Conservation (phyloP, 2,329 filamentous ascomycete genomes). For the Biscogniauxia marginata region DNA sequence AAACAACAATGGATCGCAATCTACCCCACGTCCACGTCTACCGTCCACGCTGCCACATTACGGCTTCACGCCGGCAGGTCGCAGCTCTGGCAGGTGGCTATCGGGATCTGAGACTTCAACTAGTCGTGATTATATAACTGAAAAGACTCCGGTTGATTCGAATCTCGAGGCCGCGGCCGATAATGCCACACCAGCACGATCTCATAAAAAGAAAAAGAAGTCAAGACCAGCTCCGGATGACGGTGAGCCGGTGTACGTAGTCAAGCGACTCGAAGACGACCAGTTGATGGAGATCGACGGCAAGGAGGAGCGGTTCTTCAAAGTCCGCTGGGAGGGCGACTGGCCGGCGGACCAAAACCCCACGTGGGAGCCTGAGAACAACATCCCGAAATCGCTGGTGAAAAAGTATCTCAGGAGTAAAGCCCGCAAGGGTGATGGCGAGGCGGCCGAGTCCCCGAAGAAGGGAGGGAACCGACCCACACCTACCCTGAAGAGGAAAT, state of each 20-base stretch:
- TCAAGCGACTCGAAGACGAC: constrained; percentile 45
- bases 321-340: constrained; percentile 55
- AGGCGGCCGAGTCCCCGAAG: constrained; percentile 14
- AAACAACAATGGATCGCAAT: not conserved
- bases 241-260: constrained; percentile 39
- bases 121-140: not conserved
- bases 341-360: constrained; percentile 57
- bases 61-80: constrained; percentile 29
- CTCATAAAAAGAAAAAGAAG: constrained; percentile 14
- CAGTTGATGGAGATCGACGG: constrained; percentile 36
- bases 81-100: constrained; percentile 17
- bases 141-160: not conserved
- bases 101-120: not conserved
- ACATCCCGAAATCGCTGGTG: constrained; percentile 44
- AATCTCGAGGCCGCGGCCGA: not conserved
- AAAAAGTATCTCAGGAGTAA: constrained; percentile 40
- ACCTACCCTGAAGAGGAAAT: constrained; percentile 25
- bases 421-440: constrained; percentile 10
- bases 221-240: constrained; percentile 26
- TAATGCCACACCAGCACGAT: not conserved
- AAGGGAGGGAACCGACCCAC: not conserved
- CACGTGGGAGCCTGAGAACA: constrained; percentile 56
- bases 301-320: constrained; percentile 43
- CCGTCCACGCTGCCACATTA: constrained; percentile 5
- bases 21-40: not conserved